These are phyloP conservation scores for Globisporangium barbulae DNA, from an alignment of 352 stramenopile genomes.

Conservation along the genomic window DNA sequence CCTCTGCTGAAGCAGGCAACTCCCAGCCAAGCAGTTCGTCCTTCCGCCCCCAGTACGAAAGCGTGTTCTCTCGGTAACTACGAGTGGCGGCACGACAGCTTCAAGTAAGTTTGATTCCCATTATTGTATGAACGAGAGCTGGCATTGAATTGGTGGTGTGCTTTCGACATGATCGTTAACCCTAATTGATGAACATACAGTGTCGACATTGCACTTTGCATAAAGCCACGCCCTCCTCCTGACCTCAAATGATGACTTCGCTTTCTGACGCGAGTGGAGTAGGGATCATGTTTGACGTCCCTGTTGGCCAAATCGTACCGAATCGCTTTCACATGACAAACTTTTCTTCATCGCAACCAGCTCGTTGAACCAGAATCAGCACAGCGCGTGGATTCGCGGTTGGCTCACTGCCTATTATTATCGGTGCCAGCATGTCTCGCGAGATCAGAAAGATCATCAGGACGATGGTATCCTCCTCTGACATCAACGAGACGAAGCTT, in stretches of 20 bases:
- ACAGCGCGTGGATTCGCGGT: not conserved
- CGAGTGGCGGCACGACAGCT: not conserved
- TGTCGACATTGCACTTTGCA: not conserved
- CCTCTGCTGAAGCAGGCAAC: not conserved
- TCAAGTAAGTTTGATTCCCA: not conserved
- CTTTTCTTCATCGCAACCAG: not conserved
- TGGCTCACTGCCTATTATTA: not conserved
- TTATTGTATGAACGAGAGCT: conserved; percentile 1
- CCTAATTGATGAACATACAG: not conserved
- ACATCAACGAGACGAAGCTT: not conserved
- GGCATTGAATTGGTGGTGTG: not conserved
- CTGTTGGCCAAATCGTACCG: not conserved
- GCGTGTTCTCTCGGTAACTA: conserved; percentile 51
- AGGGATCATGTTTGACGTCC: not conserved
- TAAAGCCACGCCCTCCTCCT: not conserved
- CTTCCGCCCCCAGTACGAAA: conserved; percentile 66
- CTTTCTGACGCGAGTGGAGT: not conserved
- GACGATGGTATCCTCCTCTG: not conserved
- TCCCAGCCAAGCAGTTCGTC: conserved; percentile 2
- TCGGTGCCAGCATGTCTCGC: not conserved
- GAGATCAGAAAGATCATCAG: conserved; percentile 5
- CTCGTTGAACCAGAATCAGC: not conserved
- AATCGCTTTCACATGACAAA: not conserved
- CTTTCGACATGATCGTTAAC: not conserved
- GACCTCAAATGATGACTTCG: not conserved